phyloP scores from a whole-genome alignment of 2,329 filamentous ascomycete genomes.

The Dactylellina leptospora region DNA sequence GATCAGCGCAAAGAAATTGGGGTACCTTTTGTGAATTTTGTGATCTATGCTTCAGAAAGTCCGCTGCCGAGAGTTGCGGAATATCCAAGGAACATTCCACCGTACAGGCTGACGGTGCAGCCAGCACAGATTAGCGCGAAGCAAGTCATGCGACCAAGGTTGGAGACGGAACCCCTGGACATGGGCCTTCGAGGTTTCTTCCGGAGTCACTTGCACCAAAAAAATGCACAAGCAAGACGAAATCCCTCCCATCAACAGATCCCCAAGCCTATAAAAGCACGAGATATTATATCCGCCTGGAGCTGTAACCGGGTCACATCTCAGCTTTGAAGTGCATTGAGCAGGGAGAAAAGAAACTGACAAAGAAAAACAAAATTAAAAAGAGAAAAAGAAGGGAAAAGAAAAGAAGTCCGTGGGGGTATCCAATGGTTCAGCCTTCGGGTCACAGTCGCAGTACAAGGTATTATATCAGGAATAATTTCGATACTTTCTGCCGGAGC shows the following conservation, averaged over 20 bases:
- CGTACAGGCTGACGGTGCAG: constrained; percentile 37
- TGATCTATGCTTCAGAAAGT: constrained; percentile 2
- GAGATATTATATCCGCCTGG: constrained; percentile 53
- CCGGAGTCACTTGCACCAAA: constrained; percentile 51
- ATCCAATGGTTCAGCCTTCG: constrained; percentile 25
- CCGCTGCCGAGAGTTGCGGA: constrained; percentile 46
- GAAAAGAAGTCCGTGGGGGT: constrained; percentile 33
- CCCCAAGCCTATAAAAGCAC: constrained; percentile 45
- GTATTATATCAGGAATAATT: constrained; percentile 47
- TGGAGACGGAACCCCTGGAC: constrained; percentile 54
- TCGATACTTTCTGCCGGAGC: constrained; percentile 53
- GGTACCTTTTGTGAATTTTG: constrained; percentile 3
- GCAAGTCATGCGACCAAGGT: constrained; percentile 54
- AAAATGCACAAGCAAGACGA: constrained; percentile 49
- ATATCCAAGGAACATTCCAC: constrained; percentile 53
- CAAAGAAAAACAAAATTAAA: not conserved
- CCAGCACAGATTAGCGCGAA: constrained; percentile 47
- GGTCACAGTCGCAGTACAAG: constrained; percentile 22
- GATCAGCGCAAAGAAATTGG: constrained; percentile 17
- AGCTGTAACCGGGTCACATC: constrained; percentile 49
- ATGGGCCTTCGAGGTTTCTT: constrained; percentile 48
- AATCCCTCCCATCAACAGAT: constrained; percentile 42
- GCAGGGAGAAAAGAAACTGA: constrained; percentile 4
- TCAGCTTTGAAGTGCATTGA: constrained; percentile 45
- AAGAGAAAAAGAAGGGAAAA: constrained; percentile 24